Conservation (phyloP, 768 basidiomycete species). For the Inosperma sp. region DNA sequence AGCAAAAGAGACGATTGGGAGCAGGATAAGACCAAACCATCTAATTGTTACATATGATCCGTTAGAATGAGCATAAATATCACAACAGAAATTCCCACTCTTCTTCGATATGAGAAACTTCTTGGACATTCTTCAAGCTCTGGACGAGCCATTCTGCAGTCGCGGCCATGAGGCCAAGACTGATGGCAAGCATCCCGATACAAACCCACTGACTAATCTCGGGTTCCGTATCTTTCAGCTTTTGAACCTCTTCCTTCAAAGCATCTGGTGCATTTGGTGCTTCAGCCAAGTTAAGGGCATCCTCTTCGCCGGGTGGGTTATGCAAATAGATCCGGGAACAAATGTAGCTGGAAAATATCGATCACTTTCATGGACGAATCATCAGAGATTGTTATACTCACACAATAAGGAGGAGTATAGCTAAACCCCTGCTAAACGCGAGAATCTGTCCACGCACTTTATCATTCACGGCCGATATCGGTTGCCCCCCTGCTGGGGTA, state of each 20-base stretch:
- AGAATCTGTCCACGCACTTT: slow-evolving; percentile 44
- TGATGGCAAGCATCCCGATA: slow-evolving; percentile 45
- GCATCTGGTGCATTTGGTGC: slow-evolving; percentile 43
- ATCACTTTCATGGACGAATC: neutral
- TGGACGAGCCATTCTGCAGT: slow-evolving; percentile 73
- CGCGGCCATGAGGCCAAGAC: slow-evolving; percentile 57
- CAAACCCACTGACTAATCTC: slow-evolving; percentile 63
- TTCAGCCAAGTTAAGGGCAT: slow-evolving; percentile 34
- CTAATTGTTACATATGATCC: slow-evolving; percentile 29
- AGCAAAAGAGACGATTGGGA: slow-evolving; percentile 65
- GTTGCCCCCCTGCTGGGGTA: slow-evolving; percentile 16
- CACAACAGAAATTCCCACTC: slow-evolving; percentile 40
- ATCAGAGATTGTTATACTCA: slow-evolving; percentile 28
- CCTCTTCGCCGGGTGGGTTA: slow-evolving; percentile 61
- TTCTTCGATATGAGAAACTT: slow-evolving; percentile 37
- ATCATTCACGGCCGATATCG: slow-evolving; percentile 38
- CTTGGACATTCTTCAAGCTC: slow-evolving; percentile 53
- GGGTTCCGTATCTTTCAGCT: slow-evolving; percentile 39
- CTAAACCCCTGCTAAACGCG: slow-evolving; percentile 59
- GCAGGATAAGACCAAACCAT: slow-evolving; percentile 45
- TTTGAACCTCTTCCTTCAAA: slow-evolving; percentile 37
- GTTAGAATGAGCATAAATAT: neutral
- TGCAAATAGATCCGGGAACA: slow-evolving; percentile 65
- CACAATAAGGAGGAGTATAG: slow-evolving; percentile 59
- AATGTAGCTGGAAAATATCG: slow-evolving; percentile 44